Evolutionary conservation across 441 rosid species (phyloP), one percentile per base, ranked within the genome.

Genomic region (Rhodomyrtus psidioides): DNA sequence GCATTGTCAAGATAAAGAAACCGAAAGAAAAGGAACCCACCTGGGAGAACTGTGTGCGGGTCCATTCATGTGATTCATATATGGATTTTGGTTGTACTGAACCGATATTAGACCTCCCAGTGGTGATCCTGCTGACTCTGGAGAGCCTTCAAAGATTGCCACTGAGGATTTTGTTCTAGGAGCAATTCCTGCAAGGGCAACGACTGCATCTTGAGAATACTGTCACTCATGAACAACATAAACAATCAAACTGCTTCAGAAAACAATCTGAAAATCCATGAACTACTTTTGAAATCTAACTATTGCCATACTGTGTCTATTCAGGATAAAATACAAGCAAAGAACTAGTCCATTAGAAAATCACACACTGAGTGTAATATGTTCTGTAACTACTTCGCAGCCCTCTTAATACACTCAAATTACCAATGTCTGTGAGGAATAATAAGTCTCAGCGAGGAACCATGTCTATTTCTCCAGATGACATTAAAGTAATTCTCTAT

Each of bases 181-280:
- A 42, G 94, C 89, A 89, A 94, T 90, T 84, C 96, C 99, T 96
- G 94, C 89, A 89, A 57, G 57, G 53, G 30, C 7, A 57, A 30
- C 7, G 9, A 39, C 39, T 14, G 27, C 19, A 51, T 54, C 83
- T 49, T 81, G 39, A 81, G 56, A n/a, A 81, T 81, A 15, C 26
- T 51, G 55, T 2, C 12, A 16, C 8, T n/a, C 8, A 51, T 15
- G 54, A 51, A 81, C 26, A 4, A 70, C 14, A 65, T 19, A 65
- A 34, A 34, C 49, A 34, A 70, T 34, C 49, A 70, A 65, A 70
- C n/a, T 34, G 79, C 79, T 70, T 34, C 13, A 42, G 49, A 39
- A 65, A 23, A 65, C 10, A 30, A 54, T 54, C 46, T 17, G 24
- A 62, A 62, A 30, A 62, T 62, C 44, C 44, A 30, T 4, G 0